Conservation (phyloP, 106 monocot genomes). For the Acanthochlamys bracteata region DNA sequence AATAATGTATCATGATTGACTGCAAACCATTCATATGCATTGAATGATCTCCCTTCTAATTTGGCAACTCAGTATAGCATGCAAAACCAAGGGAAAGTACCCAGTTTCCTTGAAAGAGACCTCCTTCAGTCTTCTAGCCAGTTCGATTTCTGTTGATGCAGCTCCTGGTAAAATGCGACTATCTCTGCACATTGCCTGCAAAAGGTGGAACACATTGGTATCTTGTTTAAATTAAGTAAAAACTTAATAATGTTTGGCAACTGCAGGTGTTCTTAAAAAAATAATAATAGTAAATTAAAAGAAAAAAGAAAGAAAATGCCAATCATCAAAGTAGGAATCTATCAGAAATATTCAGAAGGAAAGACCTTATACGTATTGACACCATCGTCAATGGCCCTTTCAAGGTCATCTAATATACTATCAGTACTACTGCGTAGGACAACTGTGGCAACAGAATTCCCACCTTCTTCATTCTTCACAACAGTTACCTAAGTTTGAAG, state of each 20-base stretch:
- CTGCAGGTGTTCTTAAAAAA: too few relatives aligned
- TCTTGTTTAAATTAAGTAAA: too few relatives aligned
- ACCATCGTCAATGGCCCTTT: conserved; percentile 99
- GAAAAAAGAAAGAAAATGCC: background rate
- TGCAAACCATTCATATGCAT: too few relatives aligned
- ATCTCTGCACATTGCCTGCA: conserved; percentile 91
- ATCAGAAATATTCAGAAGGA: conserved; percentile 8
- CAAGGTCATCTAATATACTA: conserved; percentile 95
- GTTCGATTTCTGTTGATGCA: conserved; percentile 91
- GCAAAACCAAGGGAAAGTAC: conserved; percentile 24
- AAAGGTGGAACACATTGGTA: background rate
- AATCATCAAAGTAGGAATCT: too few relatives aligned
- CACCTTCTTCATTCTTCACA: conserved; percentile 95
- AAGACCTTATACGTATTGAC: conserved; percentile 95
- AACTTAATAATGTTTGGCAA: too few relatives aligned
- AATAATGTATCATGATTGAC: background rate
- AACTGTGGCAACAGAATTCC: conserved; percentile 83
- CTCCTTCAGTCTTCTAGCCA: conserved; percentile 83
- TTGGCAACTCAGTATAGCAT: background rate
- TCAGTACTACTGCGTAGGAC: conserved; percentile 94
- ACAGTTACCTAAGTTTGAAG: conserved; percentile 54
- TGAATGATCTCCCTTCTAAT: too few relatives aligned
- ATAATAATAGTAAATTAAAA: background rate
- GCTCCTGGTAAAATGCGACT: conserved; percentile 92
- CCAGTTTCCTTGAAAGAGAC: conserved; percentile 93